Evolutionary conservation across 108 stramenopile genomes (phyloP), one percentile per base, ranked within the genome.

Genomic region (Pseudonitzschia multiseries): DNA sequence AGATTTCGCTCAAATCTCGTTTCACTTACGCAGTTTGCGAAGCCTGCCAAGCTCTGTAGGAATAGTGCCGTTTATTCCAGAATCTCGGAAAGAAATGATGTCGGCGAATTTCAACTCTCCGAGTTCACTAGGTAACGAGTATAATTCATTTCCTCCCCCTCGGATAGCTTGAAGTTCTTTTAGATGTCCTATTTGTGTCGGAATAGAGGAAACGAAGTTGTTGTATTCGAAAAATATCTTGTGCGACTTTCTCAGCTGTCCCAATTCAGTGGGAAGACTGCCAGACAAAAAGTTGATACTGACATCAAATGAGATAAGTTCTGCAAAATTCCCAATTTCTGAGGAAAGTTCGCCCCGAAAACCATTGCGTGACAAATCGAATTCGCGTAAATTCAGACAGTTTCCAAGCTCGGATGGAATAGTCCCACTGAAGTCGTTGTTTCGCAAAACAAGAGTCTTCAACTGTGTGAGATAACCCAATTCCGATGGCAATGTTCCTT

Each of bases 21-120:
- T 6, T 2, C 6, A 67, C 66, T 44, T 50, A 67, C 66, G 66
- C 15, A 75, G 64, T 5, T 57, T 43, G 1, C 33, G 48, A 54
- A 84, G 57, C 8, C 56, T 31, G 18, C 84, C 80, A 0, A 93
- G 8, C 65, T 86, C 88, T 8, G 79, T 52, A 13, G 92, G 92
- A 46, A 92, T 82, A 8, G 66, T 31, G 15, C 89, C 86, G 0
- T 44, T 63, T 40, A 92, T 54, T 22, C 80, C 68, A 68, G 87
- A 89, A 26, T 74, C 69, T 12, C 68, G 57, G 43, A 86, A 67
- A 26, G 84, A 79, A 43, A 89, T 59, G 20, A 67, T 73, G 42
- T 66, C 64, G 0, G 79, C 64, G 44, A 57, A 78, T 13, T 52
- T 53, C 61, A 87, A 63, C 17, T 71, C 52, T 44, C 84, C 80